Evolutionary conservation across 2,329 filamentous ascomycete species (phyloP), one percentile per base, ranked within the genome.

Genomic region (Trichoderma breve): DNA sequence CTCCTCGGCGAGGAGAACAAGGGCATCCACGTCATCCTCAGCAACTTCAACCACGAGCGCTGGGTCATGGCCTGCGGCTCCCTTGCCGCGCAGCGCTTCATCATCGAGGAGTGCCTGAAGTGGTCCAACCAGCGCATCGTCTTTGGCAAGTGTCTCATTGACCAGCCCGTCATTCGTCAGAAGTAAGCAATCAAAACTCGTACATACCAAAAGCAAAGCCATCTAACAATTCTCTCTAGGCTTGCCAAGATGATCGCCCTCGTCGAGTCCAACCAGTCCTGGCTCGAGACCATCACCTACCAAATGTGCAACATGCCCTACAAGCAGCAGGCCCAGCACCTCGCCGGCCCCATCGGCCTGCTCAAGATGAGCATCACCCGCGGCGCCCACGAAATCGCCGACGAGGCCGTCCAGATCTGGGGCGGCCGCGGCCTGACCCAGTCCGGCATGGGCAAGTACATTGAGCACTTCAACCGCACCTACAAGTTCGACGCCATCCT

Each of bases 261-360:
- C 64, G 88, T 90, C 75, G 93, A 97, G 81, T 87, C 92, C n/a
- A 91, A 92, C 82, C 93, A 97, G 81, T 88, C 93, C 24, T 97
- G 93, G 93, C 88, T 96, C 63, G 93, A 97, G 81, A 89, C 88
- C 55, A 90, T 96, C 78, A 94, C 93, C 24, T 93, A 94, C 84
- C 93, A 97, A 80, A 97, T 97, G 93, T 92, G 88, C 84, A 86
- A 93, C 80, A 93, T 97, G 92, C 88, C 88, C 39, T 96, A 97
- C 82, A 86, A 87, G 69, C 83, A 95, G 79, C 93, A 97, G 81
- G 86, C 91, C 28, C 89, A 89, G 78, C 87, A 92, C 76, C 87
- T 97, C 1, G 92, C 91, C 68, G 94, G 94, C 0, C 93, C 93
- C 32, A 94, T 97, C 74, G 93, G 90, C 9, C 86, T 97, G 26